Conservation (phyloP, 2,329 filamentous ascomycete species). For the Neonectria magnoliae region DNA sequence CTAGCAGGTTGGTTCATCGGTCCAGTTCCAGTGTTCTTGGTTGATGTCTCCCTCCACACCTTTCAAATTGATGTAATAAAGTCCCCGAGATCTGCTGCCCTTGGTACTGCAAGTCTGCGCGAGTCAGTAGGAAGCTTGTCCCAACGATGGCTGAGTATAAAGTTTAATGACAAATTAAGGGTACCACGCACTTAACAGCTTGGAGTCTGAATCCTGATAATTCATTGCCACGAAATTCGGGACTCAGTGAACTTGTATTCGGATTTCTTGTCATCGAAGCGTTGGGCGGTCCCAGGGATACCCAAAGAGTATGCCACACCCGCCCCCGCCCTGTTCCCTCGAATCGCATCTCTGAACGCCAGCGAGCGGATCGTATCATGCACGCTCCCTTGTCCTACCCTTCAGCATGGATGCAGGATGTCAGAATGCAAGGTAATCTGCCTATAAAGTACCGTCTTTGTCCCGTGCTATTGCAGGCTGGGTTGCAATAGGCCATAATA, state of each 20-base stretch:
- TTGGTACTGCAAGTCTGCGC: not conserved
- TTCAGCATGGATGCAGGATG: conserved; percentile 11
- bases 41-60: not conserved
- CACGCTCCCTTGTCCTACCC: conserved; percentile 19
- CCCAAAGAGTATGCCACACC: not conserved
- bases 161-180: not conserved
- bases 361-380: conserved; percentile 35
- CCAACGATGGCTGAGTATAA: not conserved
- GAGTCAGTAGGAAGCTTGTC: not conserved
- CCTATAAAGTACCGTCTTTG: conserved; percentile 4
- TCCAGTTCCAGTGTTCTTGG: not conserved
- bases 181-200: not conserved
- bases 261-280: not conserved
- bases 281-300: not conserved
- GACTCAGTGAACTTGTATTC: not conserved
- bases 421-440: conserved; percentile 16
- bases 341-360: conserved; percentile 32
- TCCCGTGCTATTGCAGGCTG: not conserved
- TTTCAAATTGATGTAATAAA: not conserved
- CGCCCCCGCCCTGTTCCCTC: conserved; percentile 20
- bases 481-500: not conserved
- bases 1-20: not conserved
- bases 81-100: not conserved
- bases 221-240: not conserved
- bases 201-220: not conserved